These are phyloP conservation scores for Porcisia deanei DNA, from an alignment of 208 protist genomes.

Conservation along the genomic window DNA sequence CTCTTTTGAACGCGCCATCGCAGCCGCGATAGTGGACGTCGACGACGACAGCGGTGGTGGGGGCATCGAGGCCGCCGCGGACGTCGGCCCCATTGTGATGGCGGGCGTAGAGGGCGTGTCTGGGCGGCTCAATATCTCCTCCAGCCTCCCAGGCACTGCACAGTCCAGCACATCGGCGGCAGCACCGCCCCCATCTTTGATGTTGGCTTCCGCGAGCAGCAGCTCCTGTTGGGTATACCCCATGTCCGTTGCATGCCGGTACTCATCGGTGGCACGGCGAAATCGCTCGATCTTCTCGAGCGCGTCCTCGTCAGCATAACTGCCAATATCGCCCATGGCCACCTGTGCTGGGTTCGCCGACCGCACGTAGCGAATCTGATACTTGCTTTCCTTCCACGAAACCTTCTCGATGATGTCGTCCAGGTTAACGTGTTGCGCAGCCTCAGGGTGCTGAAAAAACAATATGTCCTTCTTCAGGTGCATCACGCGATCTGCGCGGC, in stretches of 20 bases:
- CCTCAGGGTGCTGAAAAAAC: conserved; percentile 74
- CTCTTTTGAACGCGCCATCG: conserved; percentile 18
- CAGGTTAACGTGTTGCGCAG: conserved; percentile 46
- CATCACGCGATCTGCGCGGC: conserved; percentile 51
- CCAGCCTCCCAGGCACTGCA: conserved; percentile 29
- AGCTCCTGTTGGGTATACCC: conserved; percentile 83
- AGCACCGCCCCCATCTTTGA: not conserved
- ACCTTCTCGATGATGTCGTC: conserved; percentile 53
- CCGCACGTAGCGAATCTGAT: conserved; percentile 52
- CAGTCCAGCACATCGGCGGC: conserved; percentile 9
- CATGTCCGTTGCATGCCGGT: conserved; percentile 75
- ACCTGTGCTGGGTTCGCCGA: conserved; percentile 37
- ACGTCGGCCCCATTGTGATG: conserved; percentile 6
- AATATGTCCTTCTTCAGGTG: conserved; percentile 85
- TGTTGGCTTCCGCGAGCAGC: conserved; percentile 41
- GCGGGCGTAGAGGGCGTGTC: conserved; percentile 12
- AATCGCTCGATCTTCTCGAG: conserved; percentile 59
- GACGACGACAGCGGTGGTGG: conserved; percentile 1
- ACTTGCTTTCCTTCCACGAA: conserved; percentile 70
- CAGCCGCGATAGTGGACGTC: conserved; percentile 22
- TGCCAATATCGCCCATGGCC: conserved; percentile 53
- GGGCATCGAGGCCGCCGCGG: not conserved
- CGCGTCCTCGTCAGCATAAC: conserved; percentile 79
- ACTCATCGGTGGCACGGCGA: conserved; percentile 77
- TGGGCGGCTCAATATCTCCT: conserved; percentile 51